These are phyloP conservation scores for Rosa rugosa DNA, from an alignment of 306 rosid species.

Conservation along the genomic window DNA sequence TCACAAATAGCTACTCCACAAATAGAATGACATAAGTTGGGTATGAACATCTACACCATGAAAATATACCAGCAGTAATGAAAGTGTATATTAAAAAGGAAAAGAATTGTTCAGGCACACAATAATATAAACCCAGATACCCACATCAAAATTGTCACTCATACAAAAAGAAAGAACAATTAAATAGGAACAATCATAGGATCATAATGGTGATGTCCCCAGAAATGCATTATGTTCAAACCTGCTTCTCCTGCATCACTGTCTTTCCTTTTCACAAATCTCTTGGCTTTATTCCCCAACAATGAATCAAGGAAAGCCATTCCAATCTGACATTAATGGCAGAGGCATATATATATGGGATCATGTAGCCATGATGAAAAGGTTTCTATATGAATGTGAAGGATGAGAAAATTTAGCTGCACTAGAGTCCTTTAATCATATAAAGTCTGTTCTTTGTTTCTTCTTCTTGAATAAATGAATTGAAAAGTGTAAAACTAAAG, in stretches of 20 bases:
- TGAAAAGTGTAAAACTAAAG: background rate
- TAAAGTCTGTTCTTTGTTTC: background rate
- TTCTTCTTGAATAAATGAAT: background rate
- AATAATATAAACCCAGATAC: background rate
- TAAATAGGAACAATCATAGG: background rate
- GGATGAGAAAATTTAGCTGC: constrained; percentile 2
- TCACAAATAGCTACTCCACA: background rate
- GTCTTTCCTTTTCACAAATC: constrained; percentile 71
- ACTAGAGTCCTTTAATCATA: constrained; percentile 9
- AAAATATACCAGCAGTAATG: background rate
- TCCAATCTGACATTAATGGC: constrained; percentile 20
- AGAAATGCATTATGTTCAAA: constrained; percentile 18
- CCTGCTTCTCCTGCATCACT: constrained; percentile 99
- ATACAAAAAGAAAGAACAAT: background rate
- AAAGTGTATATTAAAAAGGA: background rate
- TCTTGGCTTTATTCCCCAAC: constrained; percentile 41
- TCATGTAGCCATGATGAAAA: constrained; percentile 7
- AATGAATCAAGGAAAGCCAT: constrained; percentile 71
- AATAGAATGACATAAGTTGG: background rate
- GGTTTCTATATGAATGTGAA: background rate
- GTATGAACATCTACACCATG: background rate
- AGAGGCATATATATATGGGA: background rate
- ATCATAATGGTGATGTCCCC: background rate
- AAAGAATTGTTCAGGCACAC: background rate
- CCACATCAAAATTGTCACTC: background rate